A percentile compares a stretch with the other conserved stretches of the same genome.
These are phyloP conservation scores for Coniochaeta prunicola DNA, from an alignment of 2,329 filamentous ascomycete species.

Conservation along the genomic window DNA sequence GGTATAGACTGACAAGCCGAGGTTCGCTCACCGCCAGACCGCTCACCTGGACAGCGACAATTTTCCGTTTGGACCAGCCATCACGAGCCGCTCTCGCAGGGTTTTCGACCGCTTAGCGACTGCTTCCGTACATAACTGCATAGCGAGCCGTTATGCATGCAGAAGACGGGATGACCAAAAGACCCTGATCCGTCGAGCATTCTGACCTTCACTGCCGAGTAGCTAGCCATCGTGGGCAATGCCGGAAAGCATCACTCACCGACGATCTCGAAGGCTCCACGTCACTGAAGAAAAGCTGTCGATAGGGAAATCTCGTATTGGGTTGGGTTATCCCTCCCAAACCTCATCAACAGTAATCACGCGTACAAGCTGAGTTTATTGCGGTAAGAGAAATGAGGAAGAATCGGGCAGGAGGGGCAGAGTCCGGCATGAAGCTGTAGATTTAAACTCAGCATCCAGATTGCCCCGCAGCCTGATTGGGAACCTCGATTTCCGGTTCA, in stretches of 20 bases:
- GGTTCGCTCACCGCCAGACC: background rate
- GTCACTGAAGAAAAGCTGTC: background rate
- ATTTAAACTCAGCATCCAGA: conserved; percentile 5
- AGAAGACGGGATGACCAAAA: background rate
- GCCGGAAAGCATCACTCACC: background rate
- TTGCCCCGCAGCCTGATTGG: conserved; percentile 6
- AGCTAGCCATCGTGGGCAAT: background rate
- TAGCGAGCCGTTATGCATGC: background rate
- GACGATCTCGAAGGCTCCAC: background rate
- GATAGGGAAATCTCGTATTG: too few species aligned
- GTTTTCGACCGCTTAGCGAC: background rate
- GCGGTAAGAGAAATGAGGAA: too few species aligned
- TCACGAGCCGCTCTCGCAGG: background rate
- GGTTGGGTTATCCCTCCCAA: too few species aligned
- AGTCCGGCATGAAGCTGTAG: conserved; percentile 11
- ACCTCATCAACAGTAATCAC: background rate
- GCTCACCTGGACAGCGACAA: background rate
- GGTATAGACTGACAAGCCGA: too few species aligned
- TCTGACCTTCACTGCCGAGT: background rate
- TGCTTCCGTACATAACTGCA: background rate
- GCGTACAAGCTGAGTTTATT: background rate
- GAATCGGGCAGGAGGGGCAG: background rate
- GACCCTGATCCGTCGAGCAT: background rate
- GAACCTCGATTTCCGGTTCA: background rate
- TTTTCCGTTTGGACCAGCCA: background rate